Base-by-base conservation (phyloP, 192 early-diverging fungal species). In the Obelidium mucronatum region DNA sequence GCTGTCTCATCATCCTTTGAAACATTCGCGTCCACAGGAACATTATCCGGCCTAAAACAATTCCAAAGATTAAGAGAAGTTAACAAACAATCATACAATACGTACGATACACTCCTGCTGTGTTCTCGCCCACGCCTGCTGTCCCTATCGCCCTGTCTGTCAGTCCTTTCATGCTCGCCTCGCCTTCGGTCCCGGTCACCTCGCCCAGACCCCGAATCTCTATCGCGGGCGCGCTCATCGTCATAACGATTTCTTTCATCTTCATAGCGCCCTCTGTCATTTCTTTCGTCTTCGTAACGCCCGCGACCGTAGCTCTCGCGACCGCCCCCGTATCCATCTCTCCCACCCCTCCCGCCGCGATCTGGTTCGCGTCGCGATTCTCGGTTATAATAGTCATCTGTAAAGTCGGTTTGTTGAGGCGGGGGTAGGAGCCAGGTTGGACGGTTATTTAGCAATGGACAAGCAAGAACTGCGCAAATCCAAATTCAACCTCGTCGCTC, bases 121-220 rank as follows among this genome's bases (percentile, higher is more conserved):
- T 19, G 34, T 35, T 15, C 34, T 66, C 64, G 6, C 64, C 0
- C 67, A 11, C 67, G 24, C 3, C 30, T 28, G 13, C 34, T 36
- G 24, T 69, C 67, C 22, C 67, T 30, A n/a, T 69, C 67, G 8
- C 67, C 6, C 8, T 53, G 44, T 19, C 67, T 15, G 31, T 69
- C 67, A 11, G 19, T 31, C 6, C 22, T 24, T 19, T 65, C 33
- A 4, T 22, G 30, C 58, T 52, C 51, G 51, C 8, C 11, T 11
- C 58, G 58, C 15, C 30, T 30, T 11, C 58, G 58, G 11, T 11
- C 11, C 11, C 30, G 22, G 58, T 30, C 15, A 22, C 8, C 58
- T 11, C 58, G 58, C 15, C 28, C 58, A 11, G 11, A 22, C n/a
- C n/a, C 48, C 11, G n/a, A 22, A 51, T 51, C 48, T 15, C 48